phyloP scores from a whole-genome alignment of 805 yeast genomes.

The Starmera caribaea region DNA sequence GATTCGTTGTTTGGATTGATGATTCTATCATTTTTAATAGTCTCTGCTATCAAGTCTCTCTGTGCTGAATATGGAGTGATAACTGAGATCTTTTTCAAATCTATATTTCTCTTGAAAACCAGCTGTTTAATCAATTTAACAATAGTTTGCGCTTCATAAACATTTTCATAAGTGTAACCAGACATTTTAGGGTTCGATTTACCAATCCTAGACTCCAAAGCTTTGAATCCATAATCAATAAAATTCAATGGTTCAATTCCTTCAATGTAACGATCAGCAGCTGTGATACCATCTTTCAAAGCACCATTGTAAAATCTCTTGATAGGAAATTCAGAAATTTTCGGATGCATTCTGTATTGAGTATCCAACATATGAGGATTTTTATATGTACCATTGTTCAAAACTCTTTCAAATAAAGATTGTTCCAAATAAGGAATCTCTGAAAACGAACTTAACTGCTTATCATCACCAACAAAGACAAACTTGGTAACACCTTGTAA shows the following conservation, averaged over 20 bases:
- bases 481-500: conserved; percentile 58
- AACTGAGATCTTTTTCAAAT: conserved; percentile 45
- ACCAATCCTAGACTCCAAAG: conserved; percentile 38
- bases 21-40: conserved; percentile 37
- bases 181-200: conserved; percentile 29
- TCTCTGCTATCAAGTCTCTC: conserved; percentile 48
- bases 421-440: conserved; percentile 56
- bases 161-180: conserved; percentile 52
- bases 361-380: conserved; percentile 61
- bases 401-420: conserved; percentile 60
- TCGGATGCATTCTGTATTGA: conserved; percentile 62
- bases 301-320: conserved; percentile 38
- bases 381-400: conserved; percentile 49
- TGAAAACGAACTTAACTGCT: conserved; percentile 63
- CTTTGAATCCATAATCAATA: conserved; percentile 46
- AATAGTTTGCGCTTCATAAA: conserved; percentile 40
- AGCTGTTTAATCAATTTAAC: conserved; percentile 38
- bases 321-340: conserved; percentile 50
- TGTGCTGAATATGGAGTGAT: conserved; percentile 76
- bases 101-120: conserved; percentile 43
- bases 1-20: conserved; percentile 45
- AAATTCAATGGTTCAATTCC: conserved; percentile 48
- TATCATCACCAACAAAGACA: conserved; percentile 69
- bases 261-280: conserved; percentile 34
- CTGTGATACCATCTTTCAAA: conserved; percentile 51